Evolutionary conservation across 495 filamentous ascomycete species (phyloP), one percentile per base, ranked within the genome.

Genomic region (Podospora sp.): DNA sequence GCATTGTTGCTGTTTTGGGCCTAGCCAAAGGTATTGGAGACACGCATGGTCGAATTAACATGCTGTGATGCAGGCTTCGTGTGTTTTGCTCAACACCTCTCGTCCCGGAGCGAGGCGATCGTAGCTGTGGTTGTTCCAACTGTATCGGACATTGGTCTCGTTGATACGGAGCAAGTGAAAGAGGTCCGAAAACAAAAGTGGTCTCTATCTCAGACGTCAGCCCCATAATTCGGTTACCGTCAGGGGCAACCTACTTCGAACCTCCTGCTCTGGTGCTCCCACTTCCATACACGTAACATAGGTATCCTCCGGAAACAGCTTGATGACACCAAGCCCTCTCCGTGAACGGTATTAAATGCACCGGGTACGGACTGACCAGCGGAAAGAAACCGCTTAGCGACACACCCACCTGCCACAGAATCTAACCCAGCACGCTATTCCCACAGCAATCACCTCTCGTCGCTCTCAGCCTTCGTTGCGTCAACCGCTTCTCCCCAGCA

Each of bases 261-360:
- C 61, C 60, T 66, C 22, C 68, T n/a, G 26, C 35, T 62, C 18
- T 63, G 11, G 16, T 46, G 40, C 40, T 62, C 70, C 70, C 69
- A 74, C 40, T 59, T 63, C 69, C 70, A 74, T 6, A 70, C 40
- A 6, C 57, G 25, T 0, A 56, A 36, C 69, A 80, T 77, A n/a
- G n/a, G n/a, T n/a, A 62, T 79, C 77, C 35, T 73, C 72, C 21
- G 74, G 67, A 35, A 66, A 72, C 62, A 75, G 73, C 69, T 89
- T 86, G 73, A 61, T 80, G 85, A 69, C 87, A 89, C 86, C 85
- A 88, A 60, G 79, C 71, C 8, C 71, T 55, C 26, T 75, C 66
- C n/a, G 76, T 69, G 53, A 76, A 79, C 0, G 80, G 78, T 50
- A 81, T 77, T 0, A 71, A 66, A 60, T 85, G 80, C 46, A 62